Evolutionary conservation across 345 rosid genomes (phyloP), one percentile per base, ranked within the genome.

Genomic region (Populus simonii): DNA sequence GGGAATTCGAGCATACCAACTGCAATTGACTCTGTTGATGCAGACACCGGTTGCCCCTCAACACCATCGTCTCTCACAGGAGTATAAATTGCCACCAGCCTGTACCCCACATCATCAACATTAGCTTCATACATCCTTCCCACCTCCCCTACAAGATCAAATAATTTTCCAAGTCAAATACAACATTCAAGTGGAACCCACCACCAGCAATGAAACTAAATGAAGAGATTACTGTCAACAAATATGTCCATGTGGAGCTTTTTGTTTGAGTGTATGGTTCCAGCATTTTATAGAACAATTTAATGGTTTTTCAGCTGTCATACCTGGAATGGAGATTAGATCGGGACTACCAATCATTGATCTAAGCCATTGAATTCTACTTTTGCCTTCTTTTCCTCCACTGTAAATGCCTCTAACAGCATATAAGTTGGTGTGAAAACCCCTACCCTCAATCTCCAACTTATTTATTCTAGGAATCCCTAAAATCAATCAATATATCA

Each of bases 21-120:
- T 83, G 93, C 92, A 82, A 92, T 86, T 61, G 94, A 92, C 76
- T 95, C 99, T 23, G 99, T 95, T 70, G 99, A 93, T 80, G 97
- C 97, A 80, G 98, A 94, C 79, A 93, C 90, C 39, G 98, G 98
- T 83, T 88, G 97, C 71, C 98, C 98, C 85, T 94, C 98, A 39
- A 90, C 85, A 78, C 97, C 99, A 84, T 95, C 99, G 41, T 95
- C 98, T 77, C 98, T 88, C 41, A 90, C 77, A 17, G 98, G 99
- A 74, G 98, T 91, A 80, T 93, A 93, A 71, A 95, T 82, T 76
- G 94, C 96, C 49, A 95, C 99, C 68, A 95, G 76, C 80, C 99
- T 88, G 83, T 95, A 95, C 33, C 99, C 98, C 73, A 95, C 99
- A 83, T 95, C 99, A 85, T 95, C 99, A n/a, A 93, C 99, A 89